Conservation (phyloP, 164 flowering plant genomes). For the Litsea cubeba region DNA sequence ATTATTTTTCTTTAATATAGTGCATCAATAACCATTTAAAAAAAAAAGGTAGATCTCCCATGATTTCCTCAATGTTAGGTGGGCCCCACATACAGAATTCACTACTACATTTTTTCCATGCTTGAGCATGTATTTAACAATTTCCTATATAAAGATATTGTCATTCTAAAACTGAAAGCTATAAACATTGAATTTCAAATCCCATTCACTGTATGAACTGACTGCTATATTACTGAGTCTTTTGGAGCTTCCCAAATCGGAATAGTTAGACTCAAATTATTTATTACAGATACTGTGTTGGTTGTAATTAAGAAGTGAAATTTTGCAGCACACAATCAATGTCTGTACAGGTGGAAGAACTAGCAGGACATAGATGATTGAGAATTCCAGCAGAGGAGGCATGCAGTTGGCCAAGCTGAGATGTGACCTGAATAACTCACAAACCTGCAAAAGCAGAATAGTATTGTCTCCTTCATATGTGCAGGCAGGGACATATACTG, state of each 20-base stretch:
- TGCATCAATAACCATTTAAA: too few species aligned
- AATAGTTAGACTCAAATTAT: not conserved
- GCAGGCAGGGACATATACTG: constrained; percentile 94
- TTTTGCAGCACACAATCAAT: not conserved
- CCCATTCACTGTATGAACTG: not conserved
- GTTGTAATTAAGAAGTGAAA: not conserved
- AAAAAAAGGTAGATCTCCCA: too few species aligned
- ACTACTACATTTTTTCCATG: too few species aligned
- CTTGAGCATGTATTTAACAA: not conserved
- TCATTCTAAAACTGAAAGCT: not conserved
- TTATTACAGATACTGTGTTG: not conserved
- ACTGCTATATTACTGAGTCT: too few species aligned
- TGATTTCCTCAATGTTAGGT: too few species aligned
- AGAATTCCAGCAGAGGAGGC: not conserved
- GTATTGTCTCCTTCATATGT: constrained; percentile 97
- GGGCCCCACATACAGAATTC: too few species aligned
- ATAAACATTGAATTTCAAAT: not conserved
- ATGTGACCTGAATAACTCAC: not conserved
- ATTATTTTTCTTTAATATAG: too few species aligned
- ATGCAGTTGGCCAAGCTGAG: not conserved
- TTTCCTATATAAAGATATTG: too few species aligned
- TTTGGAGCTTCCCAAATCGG: not conserved
- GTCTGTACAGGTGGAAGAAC: not conserved
- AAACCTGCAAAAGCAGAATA: constrained; percentile 88
- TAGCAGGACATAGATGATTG: not conserved